Percentiles rank a stretch among this genome's conserved stretches.
These are phyloP conservation scores for Selaginella tamariscina DNA, from an alignment of 75 land plant genomes.

Conservation along the genomic window DNA sequence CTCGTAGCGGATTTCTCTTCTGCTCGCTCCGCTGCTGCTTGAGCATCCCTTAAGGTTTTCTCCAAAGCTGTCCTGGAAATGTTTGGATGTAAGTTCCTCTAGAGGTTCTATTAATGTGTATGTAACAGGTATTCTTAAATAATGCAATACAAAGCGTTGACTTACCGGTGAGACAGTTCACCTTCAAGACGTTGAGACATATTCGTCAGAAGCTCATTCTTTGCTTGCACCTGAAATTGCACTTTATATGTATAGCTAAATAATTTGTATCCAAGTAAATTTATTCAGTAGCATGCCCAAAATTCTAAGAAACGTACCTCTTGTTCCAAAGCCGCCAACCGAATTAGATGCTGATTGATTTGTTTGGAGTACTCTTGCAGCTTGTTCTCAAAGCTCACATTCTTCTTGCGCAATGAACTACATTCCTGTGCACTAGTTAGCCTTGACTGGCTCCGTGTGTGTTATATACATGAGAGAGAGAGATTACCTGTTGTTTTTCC, in stretches of 20 bases:
- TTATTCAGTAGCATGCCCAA: too few relatives aligned
- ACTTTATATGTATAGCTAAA: neutral
- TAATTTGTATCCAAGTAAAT: too few relatives aligned
- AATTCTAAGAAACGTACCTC: slow-evolving; percentile 18
- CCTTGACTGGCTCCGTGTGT: neutral
- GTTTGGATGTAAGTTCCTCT: neutral
- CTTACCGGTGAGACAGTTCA: neutral
- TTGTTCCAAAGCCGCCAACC: slow-evolving; percentile 27
- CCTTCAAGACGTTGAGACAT: neutral
- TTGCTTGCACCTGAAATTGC: slow-evolving; percentile 26
- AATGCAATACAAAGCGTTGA: neutral
- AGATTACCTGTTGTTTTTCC: slow-evolving; percentile 23
- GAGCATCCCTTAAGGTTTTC: slow-evolving; percentile 29
- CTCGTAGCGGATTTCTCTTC: slow-evolving; percentile 27
- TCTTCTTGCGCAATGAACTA: slow-evolving; percentile 21
- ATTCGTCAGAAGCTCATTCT: slow-evolving; percentile 25
- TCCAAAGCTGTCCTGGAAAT: slow-evolving; percentile 28
- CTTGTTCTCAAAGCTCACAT: slow-evolving; percentile 19
- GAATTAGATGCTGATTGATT: slow-evolving; percentile 30
- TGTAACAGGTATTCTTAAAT: too few relatives aligned
- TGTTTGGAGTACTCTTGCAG: slow-evolving; percentile 18
- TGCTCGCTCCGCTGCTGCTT: slow-evolving; percentile 30
- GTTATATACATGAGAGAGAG: neutral
- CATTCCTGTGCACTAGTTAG: slow-evolving; percentile 20
- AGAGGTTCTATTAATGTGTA: too few relatives aligned